These are phyloP conservation scores for Pyrus hybrid DNA, from an alignment of 331 rosid genomes.

Conservation along the genomic window DNA sequence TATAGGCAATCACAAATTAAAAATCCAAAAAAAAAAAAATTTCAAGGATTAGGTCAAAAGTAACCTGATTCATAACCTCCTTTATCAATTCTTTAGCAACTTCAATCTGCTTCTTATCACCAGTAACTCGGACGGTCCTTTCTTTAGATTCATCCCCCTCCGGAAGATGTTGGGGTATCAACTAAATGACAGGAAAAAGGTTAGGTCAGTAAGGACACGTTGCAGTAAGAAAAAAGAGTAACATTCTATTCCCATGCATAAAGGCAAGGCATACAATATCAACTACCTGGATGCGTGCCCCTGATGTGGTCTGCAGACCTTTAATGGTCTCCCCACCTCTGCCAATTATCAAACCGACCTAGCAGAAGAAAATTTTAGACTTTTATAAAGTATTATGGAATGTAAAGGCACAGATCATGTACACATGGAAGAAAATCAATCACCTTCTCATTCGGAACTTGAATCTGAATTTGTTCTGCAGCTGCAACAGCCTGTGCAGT, in stretches of 20 bases:
- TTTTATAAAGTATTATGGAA: not conserved
- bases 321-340: constrained; percentile 96
- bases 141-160: constrained; percentile 84
- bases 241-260: not conserved
- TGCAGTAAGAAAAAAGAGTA: not conserved
- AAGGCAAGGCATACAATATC: constrained; percentile 28
- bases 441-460: constrained; percentile 96
- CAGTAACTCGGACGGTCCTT: constrained; percentile 85
- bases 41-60: constrained; percentile 3
- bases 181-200: constrained; percentile 12
- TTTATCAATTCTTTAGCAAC: constrained; percentile 72
- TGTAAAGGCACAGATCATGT: not conserved
- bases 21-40: not conserved
- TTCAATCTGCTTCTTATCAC: constrained; percentile 80
- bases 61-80: constrained; percentile 91
- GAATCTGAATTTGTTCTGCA: constrained; percentile 88
- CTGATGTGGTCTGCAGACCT: constrained; percentile 83
- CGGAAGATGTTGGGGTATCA: constrained; percentile 81
- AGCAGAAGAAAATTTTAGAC: not conserved
- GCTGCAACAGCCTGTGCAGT: constrained; percentile 59
- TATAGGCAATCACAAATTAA: not conserved
- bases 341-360: constrained; percentile 98
- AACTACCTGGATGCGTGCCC: constrained; percentile 99
- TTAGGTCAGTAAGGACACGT: not conserved
- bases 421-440: not conserved